These are phyloP conservation scores for Bruguiera gymnorhiza DNA, from an alignment of 345 rosid species.

Conservation along the genomic window DNA sequence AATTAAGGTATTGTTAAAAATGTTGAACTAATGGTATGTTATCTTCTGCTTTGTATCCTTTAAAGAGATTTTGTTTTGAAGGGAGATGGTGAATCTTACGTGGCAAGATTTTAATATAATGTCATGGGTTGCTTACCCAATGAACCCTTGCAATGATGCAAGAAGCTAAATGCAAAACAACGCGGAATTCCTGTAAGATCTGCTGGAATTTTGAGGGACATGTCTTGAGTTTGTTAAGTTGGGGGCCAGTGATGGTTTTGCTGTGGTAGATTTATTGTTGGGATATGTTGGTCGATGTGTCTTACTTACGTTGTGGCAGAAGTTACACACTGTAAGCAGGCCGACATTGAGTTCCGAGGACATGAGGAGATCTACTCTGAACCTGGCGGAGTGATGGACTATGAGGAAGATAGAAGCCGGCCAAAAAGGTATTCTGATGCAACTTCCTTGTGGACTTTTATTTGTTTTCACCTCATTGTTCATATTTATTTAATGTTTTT, in stretches of 20 bases:
- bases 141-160: not conserved
- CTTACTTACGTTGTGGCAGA: slow-evolving; percentile 99
- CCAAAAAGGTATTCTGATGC: slow-evolving; percentile 69
- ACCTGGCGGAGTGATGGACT: slow-evolving; percentile 98
- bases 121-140: no score
- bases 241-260: not conserved
- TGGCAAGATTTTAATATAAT: no score
- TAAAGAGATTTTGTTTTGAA: no score
- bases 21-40: no score
- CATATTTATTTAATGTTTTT: not conserved
- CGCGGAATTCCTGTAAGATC: not conserved
- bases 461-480: not conserved
- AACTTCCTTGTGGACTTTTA: not conserved
- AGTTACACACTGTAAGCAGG: slow-evolving; percentile 98
- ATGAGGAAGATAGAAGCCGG: slow-evolving; percentile 85
- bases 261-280: slow-evolving; percentile 24
- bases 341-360: slow-evolving; percentile 73
- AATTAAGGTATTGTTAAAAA: no score
- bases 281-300: slow-evolving; percentile 73
- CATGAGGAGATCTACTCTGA: slow-evolving; percentile 90
- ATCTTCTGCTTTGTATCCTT: no score
- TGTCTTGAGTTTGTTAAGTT: not conserved
- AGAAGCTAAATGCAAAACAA: not conserved
- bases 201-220: not conserved
- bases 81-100: no score